Base-by-base conservation (phyloP, 2,329 filamentous ascomycete species). In the Arthrobotrys musiformis region DNA sequence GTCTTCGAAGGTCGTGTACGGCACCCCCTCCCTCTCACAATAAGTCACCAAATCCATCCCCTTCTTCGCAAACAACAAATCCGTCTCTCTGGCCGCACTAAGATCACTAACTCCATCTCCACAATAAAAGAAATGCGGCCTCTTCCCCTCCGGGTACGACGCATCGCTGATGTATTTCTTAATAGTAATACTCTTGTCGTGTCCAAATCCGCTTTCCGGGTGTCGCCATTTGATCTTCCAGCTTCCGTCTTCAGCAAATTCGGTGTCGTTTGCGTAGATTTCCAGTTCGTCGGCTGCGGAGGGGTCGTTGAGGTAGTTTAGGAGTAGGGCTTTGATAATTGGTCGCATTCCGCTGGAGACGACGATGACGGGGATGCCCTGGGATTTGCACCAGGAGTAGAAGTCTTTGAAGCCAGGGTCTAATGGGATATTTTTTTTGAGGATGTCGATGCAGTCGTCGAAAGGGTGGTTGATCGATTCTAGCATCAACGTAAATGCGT, bases 151-250 rank as follows among this genome's bases (percentile, higher is more conserved):
- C 33, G 86, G 83, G 37, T 70, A 72, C 13, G 86, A 86, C 0
- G 92, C 90, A 48, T 97, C 86, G 26, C 89, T 86, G 1, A 91
- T 90, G 84, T 98, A 98, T 62, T 93, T 93, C 79, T 92, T 90
- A 81, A 99, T 93, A 83, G 95, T 93, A 66, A 94, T 86, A 26
- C 91, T 94, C 88, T 99, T 99, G 87, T 99, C 94, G 83, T 99
- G 95, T n/a, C 95, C 95, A 81, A 96, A 96, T 73, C 90, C 88
- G 82, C 91, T 93, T 78, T 94, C 93, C 17, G 72, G 72, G 83
- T 99, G 94, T 82, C 93, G 93, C 85, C 91, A 99, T 73, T 89
- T 86, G 81, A 99, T 94, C 82, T 91, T 86, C 95, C 95, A 99
- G 30, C 93, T 94, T 17, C 89, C 89, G 82, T 92, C 89, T 61